These are phyloP conservation scores for Kalmanozyma brasiliensis DNA, from an alignment of 1,284 basidiomycete genomes.

Conservation along the genomic window DNA sequence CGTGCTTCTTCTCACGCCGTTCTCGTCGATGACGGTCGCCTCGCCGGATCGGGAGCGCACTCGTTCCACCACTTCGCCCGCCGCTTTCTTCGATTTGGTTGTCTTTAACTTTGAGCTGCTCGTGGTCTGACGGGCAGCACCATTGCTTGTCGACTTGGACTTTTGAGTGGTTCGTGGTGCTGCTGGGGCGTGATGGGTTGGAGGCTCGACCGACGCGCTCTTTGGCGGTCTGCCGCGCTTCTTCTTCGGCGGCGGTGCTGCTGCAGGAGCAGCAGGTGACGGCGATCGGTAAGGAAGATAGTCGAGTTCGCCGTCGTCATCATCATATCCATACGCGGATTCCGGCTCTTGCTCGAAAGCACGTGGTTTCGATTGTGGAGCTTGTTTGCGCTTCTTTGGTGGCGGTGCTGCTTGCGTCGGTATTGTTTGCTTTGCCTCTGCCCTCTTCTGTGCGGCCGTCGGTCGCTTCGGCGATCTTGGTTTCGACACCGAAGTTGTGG, in stretches of 20 bases:
- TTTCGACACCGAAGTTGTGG: conserved; percentile 1
- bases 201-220: conserved; percentile 6
- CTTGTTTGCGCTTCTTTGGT: conserved; percentile 23
- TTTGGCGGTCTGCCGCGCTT: conserved; percentile 33
- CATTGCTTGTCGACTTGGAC: background rate
- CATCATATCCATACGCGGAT: conserved; percentile 5
- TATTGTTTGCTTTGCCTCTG: conserved; percentile 6
- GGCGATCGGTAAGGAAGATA: conserved; percentile 5
- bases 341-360: conserved; percentile 1
- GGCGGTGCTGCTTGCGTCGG: conserved; percentile 7
- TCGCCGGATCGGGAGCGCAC: conserved; percentile 28
- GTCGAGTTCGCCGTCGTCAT: conserved; percentile 12
- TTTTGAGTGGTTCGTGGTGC: background rate
- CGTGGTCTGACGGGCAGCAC: background rate
- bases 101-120: conserved; percentile 27
- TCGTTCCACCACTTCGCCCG: conserved; percentile 30
- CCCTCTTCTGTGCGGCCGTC: background rate
- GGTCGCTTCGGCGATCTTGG: conserved; percentile 15
- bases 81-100: conserved; percentile 24
- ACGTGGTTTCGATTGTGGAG: background rate
- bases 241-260: conserved; percentile 15
- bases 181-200: background rate
- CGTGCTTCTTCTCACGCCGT: conserved; percentile 79
- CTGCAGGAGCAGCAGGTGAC: conserved; percentile 1
- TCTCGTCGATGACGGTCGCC: conserved; percentile 54